phyloP scores from a whole-genome alignment of 179 eudicot genomes.

The Beta macrorhiza region DNA sequence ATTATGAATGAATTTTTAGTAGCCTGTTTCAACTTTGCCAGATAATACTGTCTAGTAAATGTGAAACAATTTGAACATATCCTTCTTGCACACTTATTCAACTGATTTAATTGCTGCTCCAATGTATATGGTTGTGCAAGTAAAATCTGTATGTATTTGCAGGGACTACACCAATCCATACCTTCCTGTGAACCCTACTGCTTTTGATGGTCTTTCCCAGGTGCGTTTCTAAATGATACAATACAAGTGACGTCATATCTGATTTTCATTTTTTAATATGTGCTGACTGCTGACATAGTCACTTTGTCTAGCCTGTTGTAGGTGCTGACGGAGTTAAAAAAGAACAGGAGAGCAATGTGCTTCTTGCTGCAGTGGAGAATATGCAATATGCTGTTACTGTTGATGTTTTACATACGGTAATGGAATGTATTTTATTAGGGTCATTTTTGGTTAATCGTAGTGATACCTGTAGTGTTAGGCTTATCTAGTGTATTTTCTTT shows the following conservation, averaged over 20 bases:
- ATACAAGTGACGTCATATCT: neutral
- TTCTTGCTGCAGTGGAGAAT: conserved; percentile 73
- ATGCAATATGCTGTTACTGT: conserved; percentile 78
- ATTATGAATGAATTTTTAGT: neutral
- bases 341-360: conserved; percentile 69
- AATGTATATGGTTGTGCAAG: neutral
- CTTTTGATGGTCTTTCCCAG: conserved; percentile 67
- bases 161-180: conserved; percentile 86
- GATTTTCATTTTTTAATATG: neutral
- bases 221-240: conserved; percentile 25
- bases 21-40: neutral
- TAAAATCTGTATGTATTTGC: conserved; percentile 13
- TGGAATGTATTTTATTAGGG: conserved; percentile 5
- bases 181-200: conserved; percentile 79
- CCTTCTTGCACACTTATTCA: neutral
- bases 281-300: conserved; percentile 1
- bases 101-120: neutral
- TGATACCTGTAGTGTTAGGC: neutral
- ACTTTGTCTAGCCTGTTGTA: conserved; percentile 44
- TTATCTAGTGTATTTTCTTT: neutral
- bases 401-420: conserved; percentile 74
- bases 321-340: conserved; percentile 66
- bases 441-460: neutral
- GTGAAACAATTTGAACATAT: neutral
- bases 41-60: neutral